Evolutionary conservation across 202 grass and related monocot genomes (phyloP), one percentile per base, ranked within the genome.

Genomic region (Eragrostis tef): DNA sequence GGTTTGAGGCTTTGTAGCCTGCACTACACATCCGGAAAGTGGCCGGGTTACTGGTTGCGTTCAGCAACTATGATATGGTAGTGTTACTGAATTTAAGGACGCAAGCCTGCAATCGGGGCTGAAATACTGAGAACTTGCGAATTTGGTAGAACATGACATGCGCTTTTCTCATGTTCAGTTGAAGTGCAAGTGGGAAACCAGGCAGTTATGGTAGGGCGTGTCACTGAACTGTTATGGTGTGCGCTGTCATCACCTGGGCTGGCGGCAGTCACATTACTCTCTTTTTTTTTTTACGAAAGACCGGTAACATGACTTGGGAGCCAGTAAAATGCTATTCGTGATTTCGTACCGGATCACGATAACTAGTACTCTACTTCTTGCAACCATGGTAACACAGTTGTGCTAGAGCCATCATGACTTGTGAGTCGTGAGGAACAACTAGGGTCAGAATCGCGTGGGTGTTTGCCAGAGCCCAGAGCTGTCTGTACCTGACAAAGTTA

Each of bases 401-500:
- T 54, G 70, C n/a, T 44, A 15, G 1, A n/a, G 3, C 47, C 26
- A 52, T 71, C 1, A 29, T 34, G 22, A 72, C 68, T 10, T 51
- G 45, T 5, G 13, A 34, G 48, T 58, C 19, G 4, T 60, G 57
- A 63, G 12, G 19, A 74, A 56, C 29, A 52, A 0, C 17, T 56
- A 50, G 71, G 71, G 34, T 21, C 70, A 54, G 48, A 39, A 10
- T 70, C 12, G 45, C 43, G 24, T 70, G n/a, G 67, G 21, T 16
- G 46, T 15, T 57, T 4, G 31, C 10, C 5, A 56, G 29, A 13
- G 49, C 29, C 10, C 5, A 56, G 29, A 13, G 49, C 29, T 73
- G 70, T 73, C 26, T 73, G 70, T 20, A 52, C 17, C 49, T 20
- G 49, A 53, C 26, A 54, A n/a, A 54, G 26, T 54, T 20, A 54